Percentiles rank a stretch among this genome's conserved stretches.
Conservation (phyloP, 345 rosid species). For the Tarenaya hassleriana region DNA sequence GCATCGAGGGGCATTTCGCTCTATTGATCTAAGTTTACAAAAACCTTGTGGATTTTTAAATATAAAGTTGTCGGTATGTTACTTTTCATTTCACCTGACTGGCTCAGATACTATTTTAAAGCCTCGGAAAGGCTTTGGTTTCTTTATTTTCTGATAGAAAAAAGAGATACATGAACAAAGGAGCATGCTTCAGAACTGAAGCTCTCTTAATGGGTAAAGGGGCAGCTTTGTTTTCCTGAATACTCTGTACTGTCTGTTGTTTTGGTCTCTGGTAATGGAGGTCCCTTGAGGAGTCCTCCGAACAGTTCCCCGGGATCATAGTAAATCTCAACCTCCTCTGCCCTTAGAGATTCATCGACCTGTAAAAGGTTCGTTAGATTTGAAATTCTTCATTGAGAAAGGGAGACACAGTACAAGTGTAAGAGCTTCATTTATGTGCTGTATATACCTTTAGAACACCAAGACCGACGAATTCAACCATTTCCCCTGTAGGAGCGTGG, state of each 20-base stretch:
- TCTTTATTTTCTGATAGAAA: constrained; percentile 6
- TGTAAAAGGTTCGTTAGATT: constrained; percentile 23
- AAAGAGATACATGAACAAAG: not conserved
- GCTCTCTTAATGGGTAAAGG: constrained; percentile 24
- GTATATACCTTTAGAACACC: constrained; percentile 58
- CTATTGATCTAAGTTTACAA: constrained; percentile 1
- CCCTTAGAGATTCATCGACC: constrained; percentile 65
- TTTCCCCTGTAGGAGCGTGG: constrained; percentile 67
- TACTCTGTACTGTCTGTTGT: constrained; percentile 13
- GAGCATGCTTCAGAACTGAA: not conserved
- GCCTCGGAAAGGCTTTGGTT: constrained; percentile 17
- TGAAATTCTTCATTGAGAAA: not conserved
- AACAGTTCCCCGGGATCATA: constrained; percentile 68
- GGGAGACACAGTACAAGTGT: not conserved
- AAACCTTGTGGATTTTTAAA: too few species aligned
- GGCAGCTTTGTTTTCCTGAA: constrained; percentile 28
- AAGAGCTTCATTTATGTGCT: constrained; percentile 1
- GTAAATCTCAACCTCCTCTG: constrained; percentile 59
- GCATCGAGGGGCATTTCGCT: constrained; percentile 13
- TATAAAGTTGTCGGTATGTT: too few species aligned
- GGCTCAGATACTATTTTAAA: constrained; percentile 3
- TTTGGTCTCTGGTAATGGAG: constrained; percentile 24
- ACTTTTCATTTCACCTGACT: too few species aligned
- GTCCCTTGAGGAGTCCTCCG: constrained; percentile 47
- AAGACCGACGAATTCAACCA: constrained; percentile 51